phyloP scores from a whole-genome alignment of 768 basidiomycete genomes.

The Trametes punicea region DNA sequence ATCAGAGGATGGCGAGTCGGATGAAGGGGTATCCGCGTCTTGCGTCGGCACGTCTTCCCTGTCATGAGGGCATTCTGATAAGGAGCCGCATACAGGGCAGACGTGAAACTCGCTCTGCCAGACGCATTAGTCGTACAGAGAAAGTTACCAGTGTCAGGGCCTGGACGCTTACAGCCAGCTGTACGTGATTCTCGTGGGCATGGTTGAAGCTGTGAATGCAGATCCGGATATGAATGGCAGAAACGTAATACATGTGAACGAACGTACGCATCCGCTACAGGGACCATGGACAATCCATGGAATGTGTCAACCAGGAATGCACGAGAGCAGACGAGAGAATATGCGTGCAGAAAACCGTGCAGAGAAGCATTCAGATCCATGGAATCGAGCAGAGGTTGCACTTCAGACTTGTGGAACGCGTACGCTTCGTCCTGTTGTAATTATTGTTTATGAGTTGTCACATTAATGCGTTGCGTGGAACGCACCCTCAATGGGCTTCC shows the following conservation, averaged over 20 bases:
- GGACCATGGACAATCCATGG: slow-evolving; percentile 45
- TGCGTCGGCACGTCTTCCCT: slow-evolving; percentile 13
- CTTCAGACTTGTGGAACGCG: slow-evolving; percentile 23
- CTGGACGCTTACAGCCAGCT: slow-evolving; percentile 31
- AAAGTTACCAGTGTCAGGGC: not conserved
- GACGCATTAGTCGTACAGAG: not conserved
- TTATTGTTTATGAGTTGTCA: not conserved
- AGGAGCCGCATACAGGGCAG: slow-evolving; percentile 38
- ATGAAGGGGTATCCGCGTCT: not conserved
- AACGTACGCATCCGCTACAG: slow-evolving; percentile 45
- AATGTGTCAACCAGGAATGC: slow-evolving; percentile 48
- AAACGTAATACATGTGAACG: not conserved
- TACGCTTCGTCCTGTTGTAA: slow-evolving; percentile 24
- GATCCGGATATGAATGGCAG: not conserved
- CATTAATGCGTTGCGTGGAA: not conserved
- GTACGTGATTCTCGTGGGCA: slow-evolving; percentile 34
- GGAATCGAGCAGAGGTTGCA: slow-evolving; percentile 13
- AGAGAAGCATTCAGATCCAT: slow-evolving; percentile 6
- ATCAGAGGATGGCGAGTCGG: slow-evolving; percentile 17
- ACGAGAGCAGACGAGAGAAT: slow-evolving; percentile 45
- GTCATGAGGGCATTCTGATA: slow-evolving; percentile 39
- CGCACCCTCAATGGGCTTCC: slow-evolving; percentile 16
- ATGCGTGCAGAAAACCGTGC: slow-evolving; percentile 36
- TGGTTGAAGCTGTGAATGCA: slow-evolving; percentile 37
- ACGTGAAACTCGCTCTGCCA: slow-evolving; percentile 38